Conservation (phyloP, 1,284 basidiomycete species). For the Chondrostereum purpureum region DNA sequence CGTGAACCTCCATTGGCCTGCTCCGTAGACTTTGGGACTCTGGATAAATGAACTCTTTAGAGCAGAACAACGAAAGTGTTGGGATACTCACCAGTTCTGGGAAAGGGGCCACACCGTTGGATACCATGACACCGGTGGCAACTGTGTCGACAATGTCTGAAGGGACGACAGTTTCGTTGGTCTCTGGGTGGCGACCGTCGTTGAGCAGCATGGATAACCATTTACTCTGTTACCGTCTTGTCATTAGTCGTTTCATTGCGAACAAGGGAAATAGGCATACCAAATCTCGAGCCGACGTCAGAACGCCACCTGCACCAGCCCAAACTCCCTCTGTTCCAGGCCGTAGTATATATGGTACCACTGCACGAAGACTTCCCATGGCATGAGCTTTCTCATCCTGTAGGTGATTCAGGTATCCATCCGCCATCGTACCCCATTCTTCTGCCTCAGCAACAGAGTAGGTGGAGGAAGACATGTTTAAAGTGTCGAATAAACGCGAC, state of each 20-base stretch:
- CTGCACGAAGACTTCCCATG: no score
- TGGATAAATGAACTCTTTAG: constrained; percentile 13
- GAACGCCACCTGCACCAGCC: constrained; percentile 39
- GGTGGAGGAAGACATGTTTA: constrained; percentile 38
- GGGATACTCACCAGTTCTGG: constrained; percentile 3
- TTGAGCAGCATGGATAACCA: constrained; percentile 40
- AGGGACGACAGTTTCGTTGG: constrained; percentile 34
- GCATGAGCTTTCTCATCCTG: constrained; percentile 22
- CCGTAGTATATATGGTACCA: constrained; percentile 28
- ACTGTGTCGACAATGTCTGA: no score
- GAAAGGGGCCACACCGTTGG: constrained; percentile 24
- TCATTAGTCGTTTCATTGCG: background rate
- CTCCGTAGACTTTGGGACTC: constrained; percentile 31
- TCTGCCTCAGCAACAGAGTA: constrained; percentile 33
- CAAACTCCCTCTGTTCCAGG: constrained; percentile 28
- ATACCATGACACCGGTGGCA: constrained; percentile 24
- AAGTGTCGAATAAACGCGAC: constrained; percentile 33
- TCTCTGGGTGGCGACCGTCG: constrained; percentile 33
- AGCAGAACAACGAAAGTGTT: background rate
- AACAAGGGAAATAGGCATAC: constrained; percentile 14
- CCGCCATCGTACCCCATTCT: constrained; percentile 25
- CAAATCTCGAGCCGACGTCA: constrained; percentile 32
- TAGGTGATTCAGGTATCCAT: constrained; percentile 28
- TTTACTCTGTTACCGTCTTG: constrained; percentile 23
- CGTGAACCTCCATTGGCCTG: constrained; percentile 32